phyloP scores from a whole-genome alignment of 768 basidiomycete genomes.

The Nidularia sp. region DNA sequence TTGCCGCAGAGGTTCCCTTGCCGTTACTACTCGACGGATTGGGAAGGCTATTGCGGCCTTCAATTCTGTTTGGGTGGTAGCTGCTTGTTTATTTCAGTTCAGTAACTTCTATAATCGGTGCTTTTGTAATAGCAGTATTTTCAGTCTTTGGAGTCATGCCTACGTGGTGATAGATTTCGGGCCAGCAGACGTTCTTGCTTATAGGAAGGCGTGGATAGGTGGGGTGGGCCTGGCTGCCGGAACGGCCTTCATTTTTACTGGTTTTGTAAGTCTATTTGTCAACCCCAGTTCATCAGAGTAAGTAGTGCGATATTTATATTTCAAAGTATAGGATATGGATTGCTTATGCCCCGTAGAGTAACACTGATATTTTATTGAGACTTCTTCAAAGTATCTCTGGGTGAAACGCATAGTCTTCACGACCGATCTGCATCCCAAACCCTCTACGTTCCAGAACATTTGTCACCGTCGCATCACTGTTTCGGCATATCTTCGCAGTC shows the following conservation, averaged over 20 bases:
- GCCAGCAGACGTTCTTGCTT: slow-evolving; percentile 13
- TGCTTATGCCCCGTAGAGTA: too few relatives aligned
- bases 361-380: too few relatives aligned
- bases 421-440: too few relatives aligned
- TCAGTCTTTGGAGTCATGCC: slow-evolving; percentile 16
- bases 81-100: slow-evolving; percentile 23
- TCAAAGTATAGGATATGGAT: too few relatives aligned
- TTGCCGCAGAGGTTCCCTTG: slow-evolving; percentile 8
- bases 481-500: too few relatives aligned
- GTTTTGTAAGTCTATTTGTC: background rate
- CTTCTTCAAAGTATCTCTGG: too few relatives aligned
- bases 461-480: too few relatives aligned
- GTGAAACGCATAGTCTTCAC: too few relatives aligned
- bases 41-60: slow-evolving; percentile 20
- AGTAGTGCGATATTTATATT: too few relatives aligned
- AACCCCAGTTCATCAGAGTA: background rate
- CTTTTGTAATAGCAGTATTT: slow-evolving; percentile 25
- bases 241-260: background rate
- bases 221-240: slow-evolving; percentile 12
- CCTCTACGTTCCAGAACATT: too few relatives aligned
- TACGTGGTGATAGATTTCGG: slow-evolving; percentile 19
- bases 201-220: slow-evolving; percentile 27
- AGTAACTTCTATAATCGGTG: slow-evolving; percentile 22
- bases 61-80: slow-evolving; percentile 23
- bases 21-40: slow-evolving; percentile 16